Evolutionary conservation across 208 protist genomes (phyloP).

Genomic region (Leishmania amazonensis): DNA sequence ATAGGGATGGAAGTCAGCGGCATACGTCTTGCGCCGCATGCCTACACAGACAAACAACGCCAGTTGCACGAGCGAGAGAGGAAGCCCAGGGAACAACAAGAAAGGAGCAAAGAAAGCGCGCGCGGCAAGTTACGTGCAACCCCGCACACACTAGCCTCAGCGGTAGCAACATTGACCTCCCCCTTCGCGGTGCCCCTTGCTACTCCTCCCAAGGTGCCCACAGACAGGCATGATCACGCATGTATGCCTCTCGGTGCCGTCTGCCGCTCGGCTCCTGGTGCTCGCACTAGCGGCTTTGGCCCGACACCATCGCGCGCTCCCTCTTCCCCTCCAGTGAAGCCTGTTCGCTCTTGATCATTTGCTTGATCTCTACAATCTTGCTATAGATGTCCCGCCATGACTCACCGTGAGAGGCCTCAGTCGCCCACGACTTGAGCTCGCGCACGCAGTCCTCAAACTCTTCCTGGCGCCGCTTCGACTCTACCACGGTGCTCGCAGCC

Average conservation of each 20-base stretch:
- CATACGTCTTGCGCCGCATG: not conserved
- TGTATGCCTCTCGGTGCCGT: not conserved
- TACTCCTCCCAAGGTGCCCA: not conserved
- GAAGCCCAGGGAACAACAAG: not conserved
- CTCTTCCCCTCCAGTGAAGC: constrained; percentile 23
- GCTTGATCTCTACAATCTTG: constrained; percentile 74
- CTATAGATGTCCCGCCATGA: constrained; percentile 80
- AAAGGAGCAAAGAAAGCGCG: not conserved
- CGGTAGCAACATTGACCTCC: not conserved
- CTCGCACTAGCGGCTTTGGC: not conserved
- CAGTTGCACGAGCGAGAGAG: not conserved
- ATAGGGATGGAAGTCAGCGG: not conserved
- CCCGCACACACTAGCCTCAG: not conserved
- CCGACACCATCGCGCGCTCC: constrained; percentile 24
- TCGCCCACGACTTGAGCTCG: constrained; percentile 79
- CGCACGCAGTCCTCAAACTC: constrained; percentile 76
- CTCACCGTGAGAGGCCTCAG: constrained; percentile 58
- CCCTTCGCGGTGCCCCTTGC: not conserved
- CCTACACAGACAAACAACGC: constrained; percentile 4
- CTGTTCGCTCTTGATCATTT: constrained; percentile 68
- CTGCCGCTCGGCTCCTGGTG: not conserved
- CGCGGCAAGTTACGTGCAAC: not conserved
- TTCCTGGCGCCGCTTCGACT: constrained; percentile 71
- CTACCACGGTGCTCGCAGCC: constrained; percentile 46
- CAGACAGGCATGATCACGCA: not conserved